Evolutionary conservation across 129 eudicot species (phyloP).

Genomic region (Lactuca sativa): DNA sequence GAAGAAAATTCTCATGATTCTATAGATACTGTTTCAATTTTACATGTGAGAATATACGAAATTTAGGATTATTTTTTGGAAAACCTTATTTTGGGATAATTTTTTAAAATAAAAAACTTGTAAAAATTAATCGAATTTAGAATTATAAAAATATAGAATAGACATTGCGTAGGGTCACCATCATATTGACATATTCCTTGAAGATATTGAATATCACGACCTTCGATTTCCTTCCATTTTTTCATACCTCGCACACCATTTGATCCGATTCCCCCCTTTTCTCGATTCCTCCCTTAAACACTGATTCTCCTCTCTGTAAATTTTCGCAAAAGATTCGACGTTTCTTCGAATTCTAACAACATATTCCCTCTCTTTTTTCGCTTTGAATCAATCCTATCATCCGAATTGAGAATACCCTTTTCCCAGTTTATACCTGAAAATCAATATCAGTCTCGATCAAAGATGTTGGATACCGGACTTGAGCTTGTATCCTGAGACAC

Average conservation of each 20-base stretch:
- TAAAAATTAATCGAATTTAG: too few relatives aligned
- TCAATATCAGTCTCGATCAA: constrained; percentile 8
- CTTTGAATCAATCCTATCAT: constrained; percentile 27
- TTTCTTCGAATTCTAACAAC: neutral
- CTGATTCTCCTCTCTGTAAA: neutral
- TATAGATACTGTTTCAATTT: too few relatives aligned
- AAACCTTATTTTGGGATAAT: too few relatives aligned
- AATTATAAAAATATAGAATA: neutral
- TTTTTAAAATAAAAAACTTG: too few relatives aligned
- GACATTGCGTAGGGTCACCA: constrained; percentile 7
- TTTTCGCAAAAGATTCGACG: constrained; percentile 1
- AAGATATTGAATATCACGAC: constrained; percentile 14
- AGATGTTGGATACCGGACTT: neutral
- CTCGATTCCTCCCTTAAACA: constrained; percentile 1
- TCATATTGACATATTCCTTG: constrained; percentile 1
- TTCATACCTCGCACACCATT: neutral
- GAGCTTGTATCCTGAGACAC: constrained; percentile 5
- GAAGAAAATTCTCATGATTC: too few relatives aligned
- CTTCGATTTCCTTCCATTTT: constrained; percentile 16
- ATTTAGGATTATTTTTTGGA: too few relatives aligned
- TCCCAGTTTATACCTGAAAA: constrained; percentile 7
- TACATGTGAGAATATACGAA: too few relatives aligned
- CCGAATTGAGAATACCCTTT: neutral
- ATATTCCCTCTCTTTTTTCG: neutral
- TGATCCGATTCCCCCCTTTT: constrained; percentile 18